Conservation (phyloP, 805 yeast genomes). For the Priceomyces medius region DNA sequence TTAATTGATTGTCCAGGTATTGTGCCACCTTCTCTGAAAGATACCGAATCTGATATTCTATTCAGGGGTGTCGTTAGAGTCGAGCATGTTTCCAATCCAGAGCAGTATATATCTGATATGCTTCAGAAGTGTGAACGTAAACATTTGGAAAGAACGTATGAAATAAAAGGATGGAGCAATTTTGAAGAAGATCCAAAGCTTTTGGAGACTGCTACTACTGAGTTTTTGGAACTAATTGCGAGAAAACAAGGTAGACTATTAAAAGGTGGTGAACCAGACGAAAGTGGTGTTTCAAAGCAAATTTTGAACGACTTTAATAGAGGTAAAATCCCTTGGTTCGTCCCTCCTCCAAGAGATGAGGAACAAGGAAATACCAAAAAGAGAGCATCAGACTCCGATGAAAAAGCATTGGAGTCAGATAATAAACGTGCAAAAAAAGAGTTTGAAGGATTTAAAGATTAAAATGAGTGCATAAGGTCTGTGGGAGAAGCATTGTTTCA, state of each 20-base stretch:
- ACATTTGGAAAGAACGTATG: constrained; percentile 94
- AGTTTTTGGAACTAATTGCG: constrained; percentile 87
- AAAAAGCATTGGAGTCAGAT: constrained; percentile 21
- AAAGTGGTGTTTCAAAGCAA: constrained; percentile 85
- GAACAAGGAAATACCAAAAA: constrained; percentile 47
- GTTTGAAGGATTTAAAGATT: constrained; percentile 29
- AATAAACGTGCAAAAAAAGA: constrained; percentile 20
- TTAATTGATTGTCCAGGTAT: constrained; percentile 98
- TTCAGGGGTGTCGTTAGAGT: constrained; percentile 98
- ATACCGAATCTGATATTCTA: constrained; percentile 85
- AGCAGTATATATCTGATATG: constrained; percentile 88
- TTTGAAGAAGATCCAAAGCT: constrained; percentile 48
- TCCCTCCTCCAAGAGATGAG: constrained; percentile 81
- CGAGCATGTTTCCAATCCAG: constrained; percentile 95
- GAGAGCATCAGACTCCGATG: constrained; percentile 48
- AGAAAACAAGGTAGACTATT: constrained; percentile 88
- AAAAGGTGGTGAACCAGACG: constrained; percentile 98
- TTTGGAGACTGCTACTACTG: constrained; percentile 46
- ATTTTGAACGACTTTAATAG: constrained; percentile 92
- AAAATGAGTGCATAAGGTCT: background rate
- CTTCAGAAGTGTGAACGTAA: constrained; percentile 80
- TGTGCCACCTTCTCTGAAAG: constrained; percentile 92
- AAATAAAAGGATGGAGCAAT: constrained; percentile 80
- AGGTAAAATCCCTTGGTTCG: constrained; percentile 98
- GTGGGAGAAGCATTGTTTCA: constrained; percentile 1